phyloP scores from a whole-genome alignment of 352 stramenopile species.

The Pythium aphanidermatum region DNA sequence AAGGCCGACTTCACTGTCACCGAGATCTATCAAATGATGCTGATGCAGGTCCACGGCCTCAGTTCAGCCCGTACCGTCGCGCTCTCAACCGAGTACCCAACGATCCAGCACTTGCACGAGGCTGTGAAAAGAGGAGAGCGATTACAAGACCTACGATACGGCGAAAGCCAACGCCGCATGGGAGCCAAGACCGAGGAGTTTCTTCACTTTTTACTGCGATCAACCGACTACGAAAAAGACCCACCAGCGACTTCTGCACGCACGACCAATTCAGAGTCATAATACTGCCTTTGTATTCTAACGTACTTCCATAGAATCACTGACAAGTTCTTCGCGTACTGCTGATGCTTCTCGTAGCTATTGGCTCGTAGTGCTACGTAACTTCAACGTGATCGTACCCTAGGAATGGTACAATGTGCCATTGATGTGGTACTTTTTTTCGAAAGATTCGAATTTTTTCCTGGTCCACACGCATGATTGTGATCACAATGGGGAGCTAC shows the following conservation, averaged over 20 bases:
- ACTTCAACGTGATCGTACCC: no score
- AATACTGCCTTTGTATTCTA: no score
- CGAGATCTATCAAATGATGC: conserved; percentile 82
- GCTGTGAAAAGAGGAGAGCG: conserved; percentile 20
- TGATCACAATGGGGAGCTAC: no score
- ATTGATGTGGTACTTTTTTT: background rate
- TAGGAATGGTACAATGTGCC: no score
- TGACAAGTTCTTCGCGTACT: no score
- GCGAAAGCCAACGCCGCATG: conserved; percentile 15
- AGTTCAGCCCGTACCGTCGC: conserved; percentile 48
- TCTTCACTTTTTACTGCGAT: conserved; percentile 7
- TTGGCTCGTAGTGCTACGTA: no score
- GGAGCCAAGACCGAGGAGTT: conserved; percentile 15
- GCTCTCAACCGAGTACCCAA: conserved; percentile 33
- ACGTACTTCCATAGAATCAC: no score
- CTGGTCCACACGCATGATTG: no score
- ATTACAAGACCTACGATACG: conserved; percentile 20
- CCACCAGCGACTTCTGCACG: no score
- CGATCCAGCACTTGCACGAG: conserved; percentile 39
- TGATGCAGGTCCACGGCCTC: conserved; percentile 63
- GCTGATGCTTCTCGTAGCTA: no score
- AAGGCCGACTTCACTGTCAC: conserved; percentile 60
- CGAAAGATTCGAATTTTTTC: no score
- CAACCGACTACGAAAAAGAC: conserved; percentile 18
- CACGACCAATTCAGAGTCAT: no score